These are phyloP conservation scores for Hypoxylon crocopeplum DNA, from an alignment of 495 filamentous ascomycete species.

Conservation along the genomic window DNA sequence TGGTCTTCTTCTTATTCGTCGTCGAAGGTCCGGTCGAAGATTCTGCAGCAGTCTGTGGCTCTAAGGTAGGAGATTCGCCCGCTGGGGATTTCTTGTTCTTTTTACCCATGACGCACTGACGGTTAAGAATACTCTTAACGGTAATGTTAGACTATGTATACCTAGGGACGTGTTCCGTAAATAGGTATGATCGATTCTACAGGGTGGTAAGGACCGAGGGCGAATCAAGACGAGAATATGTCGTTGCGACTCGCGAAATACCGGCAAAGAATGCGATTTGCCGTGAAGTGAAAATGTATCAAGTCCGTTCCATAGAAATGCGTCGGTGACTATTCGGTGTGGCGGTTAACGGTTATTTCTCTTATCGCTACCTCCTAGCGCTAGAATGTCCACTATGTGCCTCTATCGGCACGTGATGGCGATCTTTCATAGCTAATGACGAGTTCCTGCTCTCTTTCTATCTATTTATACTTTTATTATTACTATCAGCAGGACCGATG, in stretches of 20 bases:
- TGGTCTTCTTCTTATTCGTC: conserved; percentile 36
- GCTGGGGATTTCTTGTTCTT: conserved; percentile 53
- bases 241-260: conserved; percentile 16
- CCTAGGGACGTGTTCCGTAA: too few species aligned
- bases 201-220: not conserved
- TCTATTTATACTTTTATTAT: too few species aligned
- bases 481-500: too few species aligned
- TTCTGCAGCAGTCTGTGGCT: conserved; percentile 32
- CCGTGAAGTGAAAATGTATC: not conserved
- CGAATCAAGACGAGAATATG: conserved; percentile 18
- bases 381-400: too few species aligned
- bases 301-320: not conserved
- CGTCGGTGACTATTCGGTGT: conserved; percentile 21
- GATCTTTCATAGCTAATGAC: too few species aligned
- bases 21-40: conserved; percentile 17
- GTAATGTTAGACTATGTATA: too few species aligned
- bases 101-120: conserved; percentile 49
- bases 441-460: too few species aligned
- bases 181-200: conserved; percentile 14
- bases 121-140: conserved; percentile 22
- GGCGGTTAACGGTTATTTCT: conserved; percentile 2
- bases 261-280: too few species aligned
- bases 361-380: too few species aligned
- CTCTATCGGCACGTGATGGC: too few species aligned
- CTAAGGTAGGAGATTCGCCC: conserved; percentile 36